Evolutionary conservation across 768 basidiomycete species (phyloP), one percentile per base, ranked within the genome.

Genomic region (Crepidotus variabilis): DNA sequence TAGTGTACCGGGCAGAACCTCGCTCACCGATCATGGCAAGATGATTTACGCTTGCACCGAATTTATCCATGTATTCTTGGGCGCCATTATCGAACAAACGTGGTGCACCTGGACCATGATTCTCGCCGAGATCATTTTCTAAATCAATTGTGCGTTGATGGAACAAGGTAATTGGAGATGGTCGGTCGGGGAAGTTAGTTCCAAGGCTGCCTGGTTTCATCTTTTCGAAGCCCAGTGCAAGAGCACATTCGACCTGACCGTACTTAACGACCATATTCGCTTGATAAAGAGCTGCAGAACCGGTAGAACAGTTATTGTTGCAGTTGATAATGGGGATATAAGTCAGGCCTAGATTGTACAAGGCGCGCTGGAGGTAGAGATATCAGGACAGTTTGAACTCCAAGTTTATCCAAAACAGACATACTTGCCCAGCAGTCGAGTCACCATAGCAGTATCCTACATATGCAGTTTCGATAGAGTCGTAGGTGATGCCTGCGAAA

Each of bases 281-380:
- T 47, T 88, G 81, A 68, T 81, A 90, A 20, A 94, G 76, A 5
- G 92, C 90, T 0, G 88, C 79, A 50, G 86, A 87, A 3, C 90
- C 91, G 0, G 91, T 91, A 2, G 90, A 86, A 64, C 91, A 92
- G 69, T 90, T 90, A 71, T 93, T 93, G 75, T 91, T 92, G 45
- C 93, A 88, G 62, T 93, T 94, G 50, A 87, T 79, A 64, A 94
- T 86, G 0, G 92, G 91, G 56, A 94, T 92, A 33, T 84, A 78
- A 0, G 91, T 93, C 68, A 93, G 78, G 18, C 92, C 92, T 43
- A 93, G 83, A 66, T 85, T 86, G 71, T 93, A 94, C 18, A 94
- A 74, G 6, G 90, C 84, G 14, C 90, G 79, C 84, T 93, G 64
- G 1, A 49, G 13, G 45, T 46, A 21, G 33, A 50, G 36, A 50